These are phyloP conservation scores for Saccharomycopsis sp. DNA, from an alignment of 805 yeast genomes.

Conservation along the genomic window DNA sequence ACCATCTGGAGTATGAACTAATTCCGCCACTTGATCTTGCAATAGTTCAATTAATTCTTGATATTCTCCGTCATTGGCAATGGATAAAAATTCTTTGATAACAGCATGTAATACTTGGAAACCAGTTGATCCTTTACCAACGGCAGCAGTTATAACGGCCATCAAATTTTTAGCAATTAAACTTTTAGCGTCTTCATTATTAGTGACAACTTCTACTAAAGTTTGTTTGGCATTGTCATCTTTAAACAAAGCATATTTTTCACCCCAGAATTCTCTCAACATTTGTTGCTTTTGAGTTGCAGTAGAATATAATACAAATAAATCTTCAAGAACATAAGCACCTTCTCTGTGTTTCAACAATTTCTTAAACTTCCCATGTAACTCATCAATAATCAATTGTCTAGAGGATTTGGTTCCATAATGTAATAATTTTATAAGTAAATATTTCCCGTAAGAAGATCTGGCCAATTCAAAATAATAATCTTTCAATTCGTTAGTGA, in stretches of 20 bases:
- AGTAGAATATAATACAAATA: conserved; percentile 76
- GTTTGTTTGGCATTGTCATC: conserved; percentile 60
- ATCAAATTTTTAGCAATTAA: conserved; percentile 67
- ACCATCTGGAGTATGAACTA: conserved; percentile 94
- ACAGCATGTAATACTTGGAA: conserved; percentile 95
- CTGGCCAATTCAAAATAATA: conserved; percentile 73
- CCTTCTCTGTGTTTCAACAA: conserved; percentile 97
- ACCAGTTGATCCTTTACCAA: conserved; percentile 93
- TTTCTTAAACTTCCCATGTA: conserved; percentile 86
- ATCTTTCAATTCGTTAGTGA: conserved; percentile 54
- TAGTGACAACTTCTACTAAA: conserved; percentile 58
- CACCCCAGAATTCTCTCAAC: conserved; percentile 95
- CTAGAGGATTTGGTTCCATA: conserved; percentile 84
- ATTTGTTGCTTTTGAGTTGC: conserved; percentile 82
- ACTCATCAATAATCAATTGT: conserved; percentile 66
- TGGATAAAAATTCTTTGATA: conserved; percentile 78
- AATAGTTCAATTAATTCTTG: conserved; percentile 77
- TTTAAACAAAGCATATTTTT: conserved; percentile 86
- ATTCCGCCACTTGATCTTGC: conserved; percentile 85
- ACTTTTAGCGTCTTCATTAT: conserved; percentile 70
- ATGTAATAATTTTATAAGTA: conserved; percentile 80
- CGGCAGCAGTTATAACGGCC: conserved; percentile 83
- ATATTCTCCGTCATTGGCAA: conserved; percentile 62
- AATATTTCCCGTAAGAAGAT: conserved; percentile 88
- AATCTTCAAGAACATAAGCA: conserved; percentile 94